Base-by-base conservation (phyloP, 768 basidiomycete species). In the Mrakia blollopis region DNA sequence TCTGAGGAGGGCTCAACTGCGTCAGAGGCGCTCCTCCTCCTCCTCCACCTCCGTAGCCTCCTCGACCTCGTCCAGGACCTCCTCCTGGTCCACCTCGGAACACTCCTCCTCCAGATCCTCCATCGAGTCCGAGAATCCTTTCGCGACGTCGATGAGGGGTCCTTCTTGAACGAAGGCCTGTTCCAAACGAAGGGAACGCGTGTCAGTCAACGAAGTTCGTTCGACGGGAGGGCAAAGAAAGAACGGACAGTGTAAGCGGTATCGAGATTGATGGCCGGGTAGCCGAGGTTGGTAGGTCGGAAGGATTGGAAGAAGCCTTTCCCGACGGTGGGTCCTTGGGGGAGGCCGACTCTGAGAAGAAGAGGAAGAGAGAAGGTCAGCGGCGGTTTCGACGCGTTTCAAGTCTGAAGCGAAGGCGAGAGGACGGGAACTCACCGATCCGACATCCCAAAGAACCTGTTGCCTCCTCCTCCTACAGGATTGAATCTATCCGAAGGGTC, bases 281-380 rank as follows among this genome's bases (percentile, higher is more conserved):
- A 62, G 1, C 81, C 81, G 39, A 28, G n/a, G 60, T 78, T 80
- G 11, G 82, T 82, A n/a, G 81, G 80, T n/a, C 83, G 80, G 80
- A 83, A 81, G 3, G 82, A 83, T 82, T 83, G 82, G 78, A 82
- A 81, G 79, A 84, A 83, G 6, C 83, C 83, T 65, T 81, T 80
- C 73, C 82, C 82, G 41, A 84, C 83, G 32, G 83, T 77, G 7
- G 79, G 83, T 35, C 83, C 83, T 70, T 80, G 80, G 5, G 82
- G 77, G 44, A 84, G 82, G 0, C 80, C 18, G 18, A 50, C 47
- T 50, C 44, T 44, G 44, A 44, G 44, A 44, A 44, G 11, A 14
- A 1, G 44, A 44, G 39, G 39, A 11, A 41, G 39, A 41, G 39
- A 44, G 11, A 9, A 44, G 44, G 10, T 44, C 11, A 13, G 44